Evolutionary conservation across 495 filamentous ascomycete genomes (phyloP), one percentile per base, ranked within the genome.

Genomic region (Hypoxylon subgilvum): DNA sequence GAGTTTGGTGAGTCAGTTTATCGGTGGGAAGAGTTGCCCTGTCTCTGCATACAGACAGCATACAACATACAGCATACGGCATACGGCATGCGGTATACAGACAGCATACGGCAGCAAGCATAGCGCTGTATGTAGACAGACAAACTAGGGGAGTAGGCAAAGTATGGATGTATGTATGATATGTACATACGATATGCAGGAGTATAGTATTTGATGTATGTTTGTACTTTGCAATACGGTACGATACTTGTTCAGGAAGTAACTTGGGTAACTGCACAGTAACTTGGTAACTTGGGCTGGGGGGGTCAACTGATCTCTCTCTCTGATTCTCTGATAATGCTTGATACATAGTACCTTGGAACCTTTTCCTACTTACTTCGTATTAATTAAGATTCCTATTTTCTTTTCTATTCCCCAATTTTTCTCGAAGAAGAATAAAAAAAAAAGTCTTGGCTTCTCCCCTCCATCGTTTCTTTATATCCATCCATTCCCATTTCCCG

Each of bases 401-500:
- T 35, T 52, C 38, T 32, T 28, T 45, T 53, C 38, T 27, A 16
- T 50, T 60, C 49, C 30, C 49, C 56, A 52, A 58, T 51, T 57
- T 41, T 51, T 53, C 28, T 34, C 23, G 13, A 48, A 45, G 7
- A 22, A 27, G 45, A 27, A 19, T 1, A 19, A 52, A 60, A 36
- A 40, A 54, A 63, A 63, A 53, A 58, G 49, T 63, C 59, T 63
- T 63, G 59, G 59, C 59, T 53, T 52, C 46, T 52, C 52, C 25
- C 34, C 52, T 57, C 51, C 36, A 51, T 46, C 28, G 50, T 57
- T 56, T 56, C 59, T 57, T 63, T 63, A 63, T 63, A 63, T 63
- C 60, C 60, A 63, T 63, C 52, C 60, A 58, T 58, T 64, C 50
- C 54, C 61, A 59, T 46, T 55, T 54, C 17, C 47, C 60, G 44